Evolutionary conservation across 306 rosid species (phyloP).

Genomic region (Trichosanthes cucumerina): DNA sequence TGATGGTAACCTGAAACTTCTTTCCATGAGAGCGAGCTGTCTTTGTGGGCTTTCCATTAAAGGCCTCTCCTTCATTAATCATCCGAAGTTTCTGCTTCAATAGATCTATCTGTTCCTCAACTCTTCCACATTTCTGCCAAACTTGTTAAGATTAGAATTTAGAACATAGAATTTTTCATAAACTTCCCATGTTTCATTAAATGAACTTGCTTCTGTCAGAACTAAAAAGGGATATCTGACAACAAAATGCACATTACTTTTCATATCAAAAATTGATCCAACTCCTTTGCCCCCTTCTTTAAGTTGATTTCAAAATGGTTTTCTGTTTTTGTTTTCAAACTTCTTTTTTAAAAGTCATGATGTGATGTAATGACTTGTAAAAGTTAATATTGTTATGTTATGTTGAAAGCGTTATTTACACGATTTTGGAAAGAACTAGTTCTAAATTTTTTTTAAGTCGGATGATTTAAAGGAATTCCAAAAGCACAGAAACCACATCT

Average conservation of each 20-base stretch:
- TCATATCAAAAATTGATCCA: not conserved
- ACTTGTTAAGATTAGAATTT: not conserved
- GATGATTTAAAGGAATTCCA: not conserved
- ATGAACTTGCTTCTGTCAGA: not conserved
- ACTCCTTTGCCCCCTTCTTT: not conserved
- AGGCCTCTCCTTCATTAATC: constrained; percentile 77
- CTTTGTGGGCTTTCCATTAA: constrained; percentile 73
- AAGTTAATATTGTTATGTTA: not conserved
- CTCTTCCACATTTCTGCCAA: constrained; percentile 72
- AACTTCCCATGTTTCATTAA: not conserved
- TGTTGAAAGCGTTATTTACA: no score
- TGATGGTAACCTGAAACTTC: constrained; percentile 83
- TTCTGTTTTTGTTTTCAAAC: not conserved
- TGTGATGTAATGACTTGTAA: not conserved
- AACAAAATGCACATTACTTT: not conserved
- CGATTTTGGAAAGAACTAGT: not conserved
- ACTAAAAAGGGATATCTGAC: not conserved
- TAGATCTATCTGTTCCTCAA: constrained; percentile 80
- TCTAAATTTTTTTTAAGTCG: not conserved
- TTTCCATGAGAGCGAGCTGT: constrained; percentile 89
- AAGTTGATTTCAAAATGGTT: not conserved
- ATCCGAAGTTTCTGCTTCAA: constrained; percentile 58
- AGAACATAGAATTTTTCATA: constrained; percentile 4
- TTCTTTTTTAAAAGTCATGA: not conserved
- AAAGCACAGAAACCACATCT: not conserved